Percentiles rank a stretch among this genome's conserved stretches.
phyloP scores from a whole-genome alignment of 768 basidiomycete genomes.

The Tricholoma matsutake region DNA sequence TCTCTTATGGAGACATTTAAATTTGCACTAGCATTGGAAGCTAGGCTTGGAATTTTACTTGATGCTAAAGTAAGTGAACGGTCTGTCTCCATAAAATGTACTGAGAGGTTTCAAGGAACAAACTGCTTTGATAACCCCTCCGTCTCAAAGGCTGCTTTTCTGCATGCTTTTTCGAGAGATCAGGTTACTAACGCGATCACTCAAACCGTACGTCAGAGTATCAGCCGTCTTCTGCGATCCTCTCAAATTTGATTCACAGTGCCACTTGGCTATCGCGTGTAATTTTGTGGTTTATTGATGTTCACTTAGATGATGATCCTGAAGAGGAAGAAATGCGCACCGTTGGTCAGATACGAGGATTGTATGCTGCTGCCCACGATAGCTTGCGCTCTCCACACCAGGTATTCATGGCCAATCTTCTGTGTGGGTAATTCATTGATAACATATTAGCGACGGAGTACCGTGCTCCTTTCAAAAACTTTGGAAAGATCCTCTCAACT shows the following conservation, averaged over 20 bases:
- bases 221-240: not conserved
- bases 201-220: slow-evolving; percentile 50
- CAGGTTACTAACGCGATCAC: slow-evolving; percentile 56
- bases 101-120: slow-evolving; percentile 45
- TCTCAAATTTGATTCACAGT: slow-evolving; percentile 23
- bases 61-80: slow-evolving; percentile 47
- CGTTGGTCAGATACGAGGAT: slow-evolving; percentile 40
- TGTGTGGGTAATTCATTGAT: slow-evolving; percentile 8
- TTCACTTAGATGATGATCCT: slow-evolving; percentile 34
- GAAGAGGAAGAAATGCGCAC: slow-evolving; percentile 42
- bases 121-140: slow-evolving; percentile 39
- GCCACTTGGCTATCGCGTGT: slow-evolving; percentile 45
- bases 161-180: slow-evolving; percentile 63
- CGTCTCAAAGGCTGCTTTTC: slow-evolving; percentile 58
- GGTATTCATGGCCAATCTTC: slow-evolving; percentile 27
- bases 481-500: slow-evolving; percentile 18
- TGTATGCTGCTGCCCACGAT: slow-evolving; percentile 52
- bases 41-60: slow-evolving; percentile 51
- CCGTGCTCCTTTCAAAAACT: slow-evolving; percentile 33
- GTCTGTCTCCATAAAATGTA: not conserved
- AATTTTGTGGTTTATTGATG: slow-evolving; percentile 42
- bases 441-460: slow-evolving; percentile 38
- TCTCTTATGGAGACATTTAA: slow-evolving; percentile 30
- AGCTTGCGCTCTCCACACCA: slow-evolving; percentile 40
- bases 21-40: slow-evolving; percentile 57